Base-by-base conservation (phyloP, 768 basidiomycete species). In the Boletus insuetus region DNA sequence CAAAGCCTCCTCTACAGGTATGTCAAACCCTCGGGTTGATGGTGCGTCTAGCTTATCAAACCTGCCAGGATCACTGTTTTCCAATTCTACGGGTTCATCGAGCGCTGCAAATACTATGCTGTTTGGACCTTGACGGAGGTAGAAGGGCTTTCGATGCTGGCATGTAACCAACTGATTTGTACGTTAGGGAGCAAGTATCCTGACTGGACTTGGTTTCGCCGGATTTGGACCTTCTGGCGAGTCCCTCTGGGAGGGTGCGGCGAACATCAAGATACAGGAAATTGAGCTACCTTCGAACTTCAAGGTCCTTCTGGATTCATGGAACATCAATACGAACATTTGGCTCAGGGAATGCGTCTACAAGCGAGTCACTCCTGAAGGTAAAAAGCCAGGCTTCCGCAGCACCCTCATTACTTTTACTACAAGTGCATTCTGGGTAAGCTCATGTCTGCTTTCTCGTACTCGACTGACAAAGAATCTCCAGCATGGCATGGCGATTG, bases 331-430 rank as follows among this genome's bases (percentile, higher is more conserved):
- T 73, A 93, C 94, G 19, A 95, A 97, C 70, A 80, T 97, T 20
- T 99, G 97, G 97, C 81, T 99, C 1, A 79, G 97, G 46, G 95
- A 98, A 68, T 95, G 93, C 55, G 81, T 99, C 3, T 99, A 99
- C 79, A 98, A 98, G 72, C 91, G 97, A 11, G 86, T 99, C 55
- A 93, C 93, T 0, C 89, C 89, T 45, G 87, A 88, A 68, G 96
- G 95, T 41, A 85, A 91, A 79, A 98, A 96, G 69, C 90, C 96
- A 3, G 95, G 94, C 1, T 89, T 91, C 72, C 75, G 77, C 68
- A 94, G 91, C 69, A 97, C 86, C 66, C 86, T 98, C 82, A 81
- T 92, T 55, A 99, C 97, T 0, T 98, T 95, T 73, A 74, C 82
- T 34, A 94, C 94, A 0, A 97, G 94, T 62, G 97, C 97, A n/a